phyloP scores from a whole-genome alignment of 192 early-diverging fungal species.

The Linnemannia exigua region DNA sequence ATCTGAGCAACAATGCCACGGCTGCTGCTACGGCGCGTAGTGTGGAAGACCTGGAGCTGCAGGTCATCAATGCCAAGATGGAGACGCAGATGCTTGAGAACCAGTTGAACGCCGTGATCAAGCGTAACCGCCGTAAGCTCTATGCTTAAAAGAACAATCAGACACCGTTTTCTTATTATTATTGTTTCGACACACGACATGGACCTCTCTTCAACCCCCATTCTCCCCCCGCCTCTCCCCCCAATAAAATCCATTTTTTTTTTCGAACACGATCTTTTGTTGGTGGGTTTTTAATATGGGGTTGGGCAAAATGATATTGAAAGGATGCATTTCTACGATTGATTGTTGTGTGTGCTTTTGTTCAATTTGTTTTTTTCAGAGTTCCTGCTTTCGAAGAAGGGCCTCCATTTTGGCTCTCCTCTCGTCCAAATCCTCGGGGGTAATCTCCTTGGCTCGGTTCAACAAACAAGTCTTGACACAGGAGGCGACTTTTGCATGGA shows the following conservation, averaged over 20 bases:
- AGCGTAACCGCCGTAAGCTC: conserved; percentile 46
- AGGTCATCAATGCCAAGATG: conserved; percentile 56
- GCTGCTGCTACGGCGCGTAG: conserved; percentile 20
- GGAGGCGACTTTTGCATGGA: not conserved
- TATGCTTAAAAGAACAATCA: conserved; percentile 20
- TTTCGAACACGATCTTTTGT: not conserved
- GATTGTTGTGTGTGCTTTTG: not conserved
- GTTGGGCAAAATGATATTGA: too few species aligned
- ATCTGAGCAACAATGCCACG: conserved; percentile 11
- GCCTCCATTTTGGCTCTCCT: not conserved
- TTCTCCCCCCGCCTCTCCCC: not conserved
- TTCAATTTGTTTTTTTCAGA: not conserved
- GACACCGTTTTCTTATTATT: too few species aligned
- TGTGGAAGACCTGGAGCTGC: conserved; percentile 47
- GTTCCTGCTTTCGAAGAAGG: not conserved
- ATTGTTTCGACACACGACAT: too few species aligned
- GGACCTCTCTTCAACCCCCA: not conserved
- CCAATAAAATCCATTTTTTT: not conserved
- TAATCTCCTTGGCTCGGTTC: not conserved
- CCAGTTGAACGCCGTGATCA: conserved; percentile 47
- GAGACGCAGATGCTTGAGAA: conserved; percentile 56
- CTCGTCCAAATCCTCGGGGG: not conserved
- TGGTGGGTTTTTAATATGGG: not conserved
- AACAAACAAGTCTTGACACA: conserved; percentile 4
- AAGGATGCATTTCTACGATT: too few species aligned